Evolutionary conservation across 2,329 filamentous ascomycete species (phyloP), one percentile per base, ranked within the genome.

Genomic region (Thelonectria olida): DNA sequence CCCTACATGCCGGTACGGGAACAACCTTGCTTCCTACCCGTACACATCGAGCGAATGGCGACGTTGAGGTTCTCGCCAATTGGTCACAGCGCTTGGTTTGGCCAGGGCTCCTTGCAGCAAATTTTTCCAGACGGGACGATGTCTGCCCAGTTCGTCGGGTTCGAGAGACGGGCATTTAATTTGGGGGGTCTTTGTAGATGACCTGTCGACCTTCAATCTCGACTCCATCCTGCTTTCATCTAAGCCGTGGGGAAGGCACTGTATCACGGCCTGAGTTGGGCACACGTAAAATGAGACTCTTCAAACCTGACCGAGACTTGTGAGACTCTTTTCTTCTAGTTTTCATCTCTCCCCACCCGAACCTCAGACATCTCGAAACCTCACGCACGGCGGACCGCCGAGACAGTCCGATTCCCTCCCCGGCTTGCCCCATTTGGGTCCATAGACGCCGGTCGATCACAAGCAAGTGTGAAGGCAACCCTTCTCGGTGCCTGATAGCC

Each of bases 371-470:
- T 52, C 39, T 49, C 47, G 44, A 61, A 58, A 62, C 38, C 22
- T 58, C 59, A 51, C 54, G 42, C 48, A 44, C 50, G 59, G 25
- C 50, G 48, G 60, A 50, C 58, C 58, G 44, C 52, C 63, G 56
- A 63, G 25, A 45, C 62, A 49, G 48, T 56, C 57, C 39, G 53
- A 36, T 41, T 52, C 22, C 41, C 54, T 27, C 49, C 55, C 63
- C 59, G 61, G 54, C 52, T 65, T 68, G 55, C 58, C 58, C 64
- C 54, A 69, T 65, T 54, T 36, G 54, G 63, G 53, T 61, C 25
- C 28, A 4, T 10, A 13, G 22, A 53, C 39, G 49, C 62, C 15
- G 44, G 44, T 44, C 28, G 57, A 60, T 54, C 44, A 49, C 51
- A 60, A 44, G 47, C 56, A 59, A 39, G 50, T 49, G 49, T 36